Evolutionary conservation across 2,329 filamentous ascomycete genomes (phyloP).

Genomic region (Sclerotinia borealis): DNA sequence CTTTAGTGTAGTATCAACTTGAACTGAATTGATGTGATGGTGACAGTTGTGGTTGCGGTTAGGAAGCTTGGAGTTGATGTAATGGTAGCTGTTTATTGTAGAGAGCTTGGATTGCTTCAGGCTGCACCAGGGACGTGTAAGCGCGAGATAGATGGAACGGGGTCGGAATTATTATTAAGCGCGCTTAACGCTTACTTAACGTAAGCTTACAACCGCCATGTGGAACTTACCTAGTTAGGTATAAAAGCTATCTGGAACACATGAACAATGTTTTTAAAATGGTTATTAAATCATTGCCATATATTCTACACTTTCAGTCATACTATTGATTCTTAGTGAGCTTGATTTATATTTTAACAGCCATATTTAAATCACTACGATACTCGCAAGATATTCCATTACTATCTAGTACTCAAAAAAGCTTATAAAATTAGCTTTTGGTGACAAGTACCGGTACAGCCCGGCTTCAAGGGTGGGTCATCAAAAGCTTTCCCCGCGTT

Average conservation of each 20-base stretch:
- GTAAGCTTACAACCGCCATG: neutral
- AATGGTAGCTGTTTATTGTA: neutral
- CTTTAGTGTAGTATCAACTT: neutral
- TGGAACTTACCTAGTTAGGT: no score
- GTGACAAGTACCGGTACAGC: neutral
- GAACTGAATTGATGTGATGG: neutral
- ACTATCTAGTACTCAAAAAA: no score
- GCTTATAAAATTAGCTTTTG: neutral
- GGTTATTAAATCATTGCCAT: no score
- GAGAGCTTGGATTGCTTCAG: conserved; percentile 1
- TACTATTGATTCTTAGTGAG: no score
- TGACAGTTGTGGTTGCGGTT: neutral
- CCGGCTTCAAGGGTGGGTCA: neutral
- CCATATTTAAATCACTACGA: no score
- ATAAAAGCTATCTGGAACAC: no score
- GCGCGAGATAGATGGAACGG: neutral
- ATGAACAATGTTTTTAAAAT: neutral
- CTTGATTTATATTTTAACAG: no score
- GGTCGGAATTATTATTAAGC: conserved; percentile 13
- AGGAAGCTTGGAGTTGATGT: neutral
- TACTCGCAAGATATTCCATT: neutral
- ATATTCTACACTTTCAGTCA: no score
- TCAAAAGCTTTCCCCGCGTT: conserved; percentile 9
- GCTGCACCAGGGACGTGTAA: conserved; percentile 6
- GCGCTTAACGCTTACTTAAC: neutral